Evolutionary conservation across 2,329 filamentous ascomycete genomes (phyloP).

Genomic region (Cladosporium sphaerospermum): DNA sequence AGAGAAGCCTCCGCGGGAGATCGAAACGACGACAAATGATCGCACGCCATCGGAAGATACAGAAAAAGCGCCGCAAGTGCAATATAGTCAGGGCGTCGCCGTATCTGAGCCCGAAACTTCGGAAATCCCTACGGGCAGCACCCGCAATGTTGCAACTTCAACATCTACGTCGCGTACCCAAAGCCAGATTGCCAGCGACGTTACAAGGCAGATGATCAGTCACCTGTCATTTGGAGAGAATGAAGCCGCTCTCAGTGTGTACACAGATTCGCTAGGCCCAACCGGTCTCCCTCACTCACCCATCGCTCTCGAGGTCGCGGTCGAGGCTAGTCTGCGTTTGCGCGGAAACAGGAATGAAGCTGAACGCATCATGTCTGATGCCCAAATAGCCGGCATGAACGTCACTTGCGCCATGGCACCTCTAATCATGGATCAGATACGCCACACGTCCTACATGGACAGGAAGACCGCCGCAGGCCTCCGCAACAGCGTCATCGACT

Average conservation of each 20-base stretch:
- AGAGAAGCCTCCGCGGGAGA: too few relatives aligned
- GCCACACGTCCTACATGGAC: conserved; percentile 5
- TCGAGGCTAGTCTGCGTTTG: conserved; percentile 25
- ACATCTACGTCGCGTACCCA: not conserved
- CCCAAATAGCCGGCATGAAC: conserved; percentile 27
- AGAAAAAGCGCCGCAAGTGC: not conserved
- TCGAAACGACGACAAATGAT: not conserved
- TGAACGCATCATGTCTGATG: conserved; percentile 20
- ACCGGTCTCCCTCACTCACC: conserved; percentile 23
- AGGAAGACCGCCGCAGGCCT: conserved; percentile 16
- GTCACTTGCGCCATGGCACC: conserved; percentile 22
- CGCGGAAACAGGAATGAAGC: conserved; percentile 16
- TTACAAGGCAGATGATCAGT: conserved; percentile 22
- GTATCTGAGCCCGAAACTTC: not conserved
- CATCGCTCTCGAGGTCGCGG: conserved; percentile 23
- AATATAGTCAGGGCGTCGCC: not conserved
- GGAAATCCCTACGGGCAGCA: not conserved
- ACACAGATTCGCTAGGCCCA: conserved; percentile 16
- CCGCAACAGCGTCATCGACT: conserved; percentile 20
- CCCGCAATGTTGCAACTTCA: not conserved
- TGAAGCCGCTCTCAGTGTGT: conserved; percentile 21
- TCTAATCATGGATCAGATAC: conserved; percentile 25
- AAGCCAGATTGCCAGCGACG: not conserved
- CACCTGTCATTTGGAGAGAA: conserved; percentile 19
- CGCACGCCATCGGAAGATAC: not conserved